phyloP scores from a whole-genome alignment of 2,329 filamentous ascomycete species.

The Rutstroemia sp. region DNA sequence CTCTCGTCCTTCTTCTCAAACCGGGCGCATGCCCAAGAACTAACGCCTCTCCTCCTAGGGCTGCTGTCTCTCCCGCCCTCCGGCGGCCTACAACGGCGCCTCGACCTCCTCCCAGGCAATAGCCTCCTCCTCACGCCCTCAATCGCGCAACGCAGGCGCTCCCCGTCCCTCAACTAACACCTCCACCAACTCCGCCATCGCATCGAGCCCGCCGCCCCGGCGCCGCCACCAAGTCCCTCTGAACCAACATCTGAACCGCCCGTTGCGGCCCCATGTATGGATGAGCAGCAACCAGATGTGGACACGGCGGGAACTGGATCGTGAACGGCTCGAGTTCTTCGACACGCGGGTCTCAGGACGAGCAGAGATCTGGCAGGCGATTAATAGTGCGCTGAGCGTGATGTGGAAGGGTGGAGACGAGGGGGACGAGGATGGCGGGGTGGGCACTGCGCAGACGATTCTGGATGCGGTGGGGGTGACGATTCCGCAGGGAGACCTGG shows the following conservation, averaged over 20 bases:
- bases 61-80: constrained; percentile 50
- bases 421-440: constrained; percentile 32
- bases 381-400: constrained; percentile 60
- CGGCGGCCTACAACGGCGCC: constrained; percentile 46
- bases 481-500: constrained; percentile 64
- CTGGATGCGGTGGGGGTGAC: constrained; percentile 72
- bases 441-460: constrained; percentile 71
- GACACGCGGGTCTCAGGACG: constrained; percentile 78
- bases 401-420: constrained; percentile 44
- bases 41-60: constrained; percentile 36
- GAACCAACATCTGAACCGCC: constrained; percentile 62
- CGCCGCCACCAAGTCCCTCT: constrained; percentile 33
- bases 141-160: constrained; percentile 15
- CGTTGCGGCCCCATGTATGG: constrained; percentile 61
- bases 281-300: constrained; percentile 54
- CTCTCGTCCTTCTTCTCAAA: neutral
- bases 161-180: constrained; percentile 20
- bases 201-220: constrained; percentile 9
- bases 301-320: constrained; percentile 61
- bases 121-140: constrained; percentile 27
- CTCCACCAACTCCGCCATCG: constrained; percentile 9
- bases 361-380: constrained; percentile 71
- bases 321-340: constrained; percentile 77
- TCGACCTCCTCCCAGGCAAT: constrained; percentile 46
- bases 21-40: neutral